Conservation (phyloP, 257 asterid species). For the Knoxia roxburghii region DNA sequence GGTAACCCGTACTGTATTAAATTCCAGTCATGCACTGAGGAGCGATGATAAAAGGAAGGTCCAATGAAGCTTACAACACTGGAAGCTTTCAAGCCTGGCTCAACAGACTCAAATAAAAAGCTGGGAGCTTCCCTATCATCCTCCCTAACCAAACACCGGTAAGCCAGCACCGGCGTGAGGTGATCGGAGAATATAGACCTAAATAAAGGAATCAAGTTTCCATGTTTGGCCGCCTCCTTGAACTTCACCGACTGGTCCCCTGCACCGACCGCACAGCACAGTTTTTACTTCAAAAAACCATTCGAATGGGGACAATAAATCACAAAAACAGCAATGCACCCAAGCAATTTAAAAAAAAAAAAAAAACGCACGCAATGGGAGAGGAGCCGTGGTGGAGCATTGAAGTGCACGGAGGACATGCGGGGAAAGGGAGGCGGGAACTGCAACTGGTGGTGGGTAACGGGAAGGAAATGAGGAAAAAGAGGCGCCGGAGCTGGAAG, state of each 20-base stretch:
- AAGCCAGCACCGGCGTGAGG: conserved; percentile 91
- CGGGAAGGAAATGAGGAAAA: no score
- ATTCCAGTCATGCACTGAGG: neutral
- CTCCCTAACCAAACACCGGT: conserved; percentile 87
- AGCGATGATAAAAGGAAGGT: neutral
- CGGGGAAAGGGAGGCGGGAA: conserved; percentile 23
- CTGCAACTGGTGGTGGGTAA: conserved; percentile 13
- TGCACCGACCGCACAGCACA: conserved; percentile 26
- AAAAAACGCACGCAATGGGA: no score
- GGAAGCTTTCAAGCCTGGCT: conserved; percentile 73
- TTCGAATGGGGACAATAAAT: neutral
- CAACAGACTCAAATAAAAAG: conserved; percentile 86
- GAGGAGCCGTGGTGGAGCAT: no score
- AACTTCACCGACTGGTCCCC: conserved; percentile 64
- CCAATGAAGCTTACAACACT: conserved; percentile 49
- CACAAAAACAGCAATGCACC: conserved; percentile 1
- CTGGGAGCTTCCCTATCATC: conserved; percentile 98
- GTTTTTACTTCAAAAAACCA: conserved; percentile 11
- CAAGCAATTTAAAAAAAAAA: no score
- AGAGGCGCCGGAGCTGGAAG: no score
- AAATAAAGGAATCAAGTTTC: conserved; percentile 81
- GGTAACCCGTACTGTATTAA: no score
- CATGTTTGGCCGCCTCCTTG: conserved; percentile 83
- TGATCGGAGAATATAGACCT: conserved; percentile 82
- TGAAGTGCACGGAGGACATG: no score